Evolutionary conservation across 805 yeast species (phyloP).

Genomic region (Wickerhamiella qilinensis): DNA sequence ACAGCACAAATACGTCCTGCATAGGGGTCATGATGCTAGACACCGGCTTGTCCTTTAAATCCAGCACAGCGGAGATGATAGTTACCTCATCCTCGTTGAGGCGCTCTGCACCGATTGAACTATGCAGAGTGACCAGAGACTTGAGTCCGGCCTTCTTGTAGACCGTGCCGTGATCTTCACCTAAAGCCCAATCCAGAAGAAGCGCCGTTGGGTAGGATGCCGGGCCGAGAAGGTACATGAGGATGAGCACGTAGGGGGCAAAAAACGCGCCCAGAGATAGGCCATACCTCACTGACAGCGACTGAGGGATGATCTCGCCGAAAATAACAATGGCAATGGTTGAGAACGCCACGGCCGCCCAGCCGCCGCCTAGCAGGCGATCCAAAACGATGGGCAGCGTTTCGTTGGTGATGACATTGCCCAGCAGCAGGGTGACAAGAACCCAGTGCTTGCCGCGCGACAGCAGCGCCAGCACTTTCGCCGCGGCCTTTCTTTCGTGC

Average conservation of each 20-base stretch:
- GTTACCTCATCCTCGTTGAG: slow-evolving; percentile 92
- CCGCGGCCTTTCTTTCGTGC: slow-evolving; percentile 52
- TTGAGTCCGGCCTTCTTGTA: slow-evolving; percentile 87
- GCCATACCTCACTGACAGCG: slow-evolving; percentile 84
- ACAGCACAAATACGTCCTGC: slow-evolving; percentile 73
- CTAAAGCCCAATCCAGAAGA: slow-evolving; percentile 64
- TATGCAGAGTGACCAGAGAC: slow-evolving; percentile 81
- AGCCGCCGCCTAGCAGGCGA: slow-evolving; percentile 87
- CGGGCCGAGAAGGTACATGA: slow-evolving; percentile 87
- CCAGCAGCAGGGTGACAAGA: slow-evolving; percentile 66
- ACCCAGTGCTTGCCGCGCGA: slow-evolving; percentile 92
- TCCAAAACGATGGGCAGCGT: slow-evolving; percentile 88
- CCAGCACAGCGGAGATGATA: slow-evolving; percentile 83
- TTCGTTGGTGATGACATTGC: slow-evolving; percentile 87
- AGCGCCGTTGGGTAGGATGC: slow-evolving; percentile 80
- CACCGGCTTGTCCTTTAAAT: slow-evolving; percentile 81
- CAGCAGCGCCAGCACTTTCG: slow-evolving; percentile 53
- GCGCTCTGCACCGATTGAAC: slow-evolving; percentile 89
- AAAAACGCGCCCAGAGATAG: slow-evolving; percentile 78
- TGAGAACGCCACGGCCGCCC: slow-evolving; percentile 91
- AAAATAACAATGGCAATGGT: slow-evolving; percentile 84
- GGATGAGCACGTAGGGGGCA: slow-evolving; percentile 66
- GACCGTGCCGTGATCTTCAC: slow-evolving; percentile 92
- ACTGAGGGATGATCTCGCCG: slow-evolving; percentile 94
- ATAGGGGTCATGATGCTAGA: slow-evolving; percentile 87